A percentile compares a stretch with the other conserved stretches of the same genome.
Evolutionary conservation across 2,329 filamentous ascomycete species (phyloP).

Genomic region (Cercospora sp.): DNA sequence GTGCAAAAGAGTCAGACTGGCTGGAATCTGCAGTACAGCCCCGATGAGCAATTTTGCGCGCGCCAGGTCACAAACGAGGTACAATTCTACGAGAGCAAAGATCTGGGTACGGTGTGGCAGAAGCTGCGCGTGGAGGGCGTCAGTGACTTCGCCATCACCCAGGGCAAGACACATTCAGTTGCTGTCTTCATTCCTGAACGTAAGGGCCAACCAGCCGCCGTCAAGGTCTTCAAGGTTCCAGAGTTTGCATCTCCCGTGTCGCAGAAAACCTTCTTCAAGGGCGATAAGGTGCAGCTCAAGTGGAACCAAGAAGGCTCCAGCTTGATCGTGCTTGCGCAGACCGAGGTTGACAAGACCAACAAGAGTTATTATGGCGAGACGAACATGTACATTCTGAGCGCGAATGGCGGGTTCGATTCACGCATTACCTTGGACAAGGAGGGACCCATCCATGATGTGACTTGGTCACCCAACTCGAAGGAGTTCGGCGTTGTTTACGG

Average conservation of each 20-base stretch:
- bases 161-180: constrained; percentile 85
- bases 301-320: constrained; percentile 94
- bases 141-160: constrained; percentile 82
- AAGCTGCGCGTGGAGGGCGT: constrained; percentile 92
- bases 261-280: constrained; percentile 99
- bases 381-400: constrained; percentile 90
- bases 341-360: constrained; percentile 95
- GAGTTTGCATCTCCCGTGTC: constrained; percentile 80
- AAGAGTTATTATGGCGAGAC: constrained; percentile 99
- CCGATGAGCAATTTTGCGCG: constrained; percentile 90
- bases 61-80: constrained; percentile 95
- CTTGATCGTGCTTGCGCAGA: constrained; percentile 92
- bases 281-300: constrained; percentile 97
- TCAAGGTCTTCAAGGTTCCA: constrained; percentile 93
- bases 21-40: constrained; percentile 97
- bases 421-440: constrained; percentile 84
- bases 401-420: constrained; percentile 88
- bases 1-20: constrained; percentile 94
- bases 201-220: constrained; percentile 86
- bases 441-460: constrained; percentile 94
- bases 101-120: constrained; percentile 88
- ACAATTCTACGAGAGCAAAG: constrained; percentile 89
- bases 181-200: constrained; percentile 94
- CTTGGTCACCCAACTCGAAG: constrained; percentile 97
- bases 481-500: constrained; percentile 98